These are phyloP conservation scores for Cubamyces sp. DNA, from an alignment of 768 basidiomycete genomes.

Conservation along the genomic window DNA sequence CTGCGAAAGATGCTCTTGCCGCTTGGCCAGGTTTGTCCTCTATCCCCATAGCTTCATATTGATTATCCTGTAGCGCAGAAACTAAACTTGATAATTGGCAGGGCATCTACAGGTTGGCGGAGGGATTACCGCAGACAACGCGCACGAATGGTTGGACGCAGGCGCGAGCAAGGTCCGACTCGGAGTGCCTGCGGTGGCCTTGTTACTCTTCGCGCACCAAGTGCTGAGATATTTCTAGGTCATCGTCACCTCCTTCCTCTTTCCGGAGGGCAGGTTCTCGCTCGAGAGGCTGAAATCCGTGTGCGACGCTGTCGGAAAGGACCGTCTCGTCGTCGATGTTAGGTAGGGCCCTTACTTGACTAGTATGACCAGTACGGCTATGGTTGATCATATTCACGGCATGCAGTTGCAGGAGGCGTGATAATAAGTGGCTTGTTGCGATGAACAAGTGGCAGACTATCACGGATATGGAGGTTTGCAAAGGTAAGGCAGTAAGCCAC, in stretches of 20 bases:
- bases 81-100: conserved; percentile 31
- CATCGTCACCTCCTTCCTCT: conserved; percentile 97
- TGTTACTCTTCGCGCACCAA: not conserved
- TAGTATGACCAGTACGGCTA: not conserved
- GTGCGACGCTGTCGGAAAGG: conserved; percentile 70
- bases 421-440: conserved; percentile 85
- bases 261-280: conserved; percentile 82
- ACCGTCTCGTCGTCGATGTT: conserved; percentile 91
- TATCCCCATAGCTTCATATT: not conserved
- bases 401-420: conserved; percentile 78
- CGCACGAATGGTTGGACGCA: conserved; percentile 78
- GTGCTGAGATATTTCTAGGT: conserved; percentile 53
- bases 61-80: conserved; percentile 9
- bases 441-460: conserved; percentile 99
- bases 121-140: conserved; percentile 84
- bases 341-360: conserved; percentile 54
- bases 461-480: conserved; percentile 90
- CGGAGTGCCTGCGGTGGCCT: too few species aligned
- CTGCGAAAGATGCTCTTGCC: conserved; percentile 81
- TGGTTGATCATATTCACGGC: not conserved
- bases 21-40: conserved; percentile 75
- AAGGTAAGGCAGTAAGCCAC: conserved; percentile 52
- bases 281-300: conserved; percentile 68
- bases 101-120: conserved; percentile 91
- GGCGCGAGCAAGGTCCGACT: conserved; percentile 84